Conservation (phyloP, 1,284 basidiomycete species). For the Cutaneotrichosporon daszewskae region DNA sequence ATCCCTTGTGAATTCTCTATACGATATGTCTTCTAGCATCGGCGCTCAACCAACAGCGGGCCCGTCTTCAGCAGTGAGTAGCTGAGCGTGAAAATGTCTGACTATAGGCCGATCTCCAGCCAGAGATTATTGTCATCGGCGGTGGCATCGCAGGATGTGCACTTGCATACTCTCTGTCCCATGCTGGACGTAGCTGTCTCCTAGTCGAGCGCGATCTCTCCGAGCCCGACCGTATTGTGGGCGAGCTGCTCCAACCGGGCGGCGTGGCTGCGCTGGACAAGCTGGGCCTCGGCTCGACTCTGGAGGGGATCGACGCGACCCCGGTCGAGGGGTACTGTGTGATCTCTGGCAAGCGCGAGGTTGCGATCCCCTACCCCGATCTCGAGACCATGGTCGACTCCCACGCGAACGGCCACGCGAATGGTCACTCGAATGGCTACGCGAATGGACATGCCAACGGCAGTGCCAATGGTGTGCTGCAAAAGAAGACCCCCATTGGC, state of each 20-base stretch:
- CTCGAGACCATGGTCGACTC: constrained; percentile 37
- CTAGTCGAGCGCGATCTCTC: constrained; percentile 81
- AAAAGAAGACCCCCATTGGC: not conserved
- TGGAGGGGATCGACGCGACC: constrained; percentile 84
- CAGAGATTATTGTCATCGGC: constrained; percentile 68
- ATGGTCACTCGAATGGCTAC: constrained; percentile 5
- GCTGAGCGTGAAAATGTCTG: too few species aligned
- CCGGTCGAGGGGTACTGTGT: constrained; percentile 85
- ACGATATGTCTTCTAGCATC: too few species aligned
- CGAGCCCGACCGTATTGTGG: constrained; percentile 94
- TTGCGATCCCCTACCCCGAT: constrained; percentile 81
- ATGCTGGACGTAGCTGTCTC: constrained; percentile 56
- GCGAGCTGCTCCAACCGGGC: constrained; percentile 92
- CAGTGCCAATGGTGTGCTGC: not conserved
- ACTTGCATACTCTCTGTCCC: constrained; percentile 53
- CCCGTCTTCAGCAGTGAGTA: too few species aligned
- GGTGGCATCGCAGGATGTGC: constrained; percentile 79
- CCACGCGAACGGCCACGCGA: not conserved
- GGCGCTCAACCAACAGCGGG: too few species aligned
- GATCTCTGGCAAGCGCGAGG: constrained; percentile 51
- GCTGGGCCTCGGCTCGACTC: constrained; percentile 64
- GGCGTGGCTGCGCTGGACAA: constrained; percentile 71
- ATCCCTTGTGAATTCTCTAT: too few species aligned
- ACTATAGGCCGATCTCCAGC: too few species aligned
- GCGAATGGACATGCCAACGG: constrained; percentile 12